Base-by-base conservation (phyloP, 331 rosid species). In the Quercus tomentella region DNA sequence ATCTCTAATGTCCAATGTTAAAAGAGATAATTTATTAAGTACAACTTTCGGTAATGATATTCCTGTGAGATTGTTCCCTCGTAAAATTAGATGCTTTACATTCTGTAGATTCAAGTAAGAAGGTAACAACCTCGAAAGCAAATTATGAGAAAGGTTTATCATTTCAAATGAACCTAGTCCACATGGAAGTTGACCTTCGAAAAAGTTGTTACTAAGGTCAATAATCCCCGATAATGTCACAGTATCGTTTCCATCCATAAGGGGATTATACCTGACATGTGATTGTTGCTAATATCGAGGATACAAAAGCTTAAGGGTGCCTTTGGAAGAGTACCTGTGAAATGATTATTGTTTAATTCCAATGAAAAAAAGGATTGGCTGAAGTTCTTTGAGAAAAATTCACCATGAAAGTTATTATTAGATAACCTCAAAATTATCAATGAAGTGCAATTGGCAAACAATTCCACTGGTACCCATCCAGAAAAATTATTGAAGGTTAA, bases 191-290 rank as follows among this genome's bases (percentile, higher is more conserved):
- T 3, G 1, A 0, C 30, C 70, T 1, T 11, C 1, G 0, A 65
- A 45, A 1, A 0, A 28, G 41, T 65, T 65, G 18, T 0, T 15
- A 6, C 21, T 18, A 0, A 2, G 0, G 0, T 41, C 54, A 7
- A 22, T 5, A 45, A 0, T n/a, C n/a, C n/a, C 1, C 0, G 0
- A 0, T 0, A 0, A 0, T 11, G 15, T n/a, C n/a, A n/a, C n/a
- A n/a, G 1, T 45, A 4, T 0, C 4, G 4, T 5, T 17, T 0
- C 41, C 0, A 67, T 17, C 72, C 72, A 66, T 28, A 0, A 0
- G 1, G 72, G 51, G 55, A 55, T 21, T 18, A 5, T 9, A 26
- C 76, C 30, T 18, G 63, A 7, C 41, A 73, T 35, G 49, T 52
- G 28, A 7, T 31, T 73, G 15, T 57, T 57, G 28, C 63, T 21